Conservation (phyloP, 2,329 filamentous ascomycete genomes). For the Pyricularia sp. region DNA sequence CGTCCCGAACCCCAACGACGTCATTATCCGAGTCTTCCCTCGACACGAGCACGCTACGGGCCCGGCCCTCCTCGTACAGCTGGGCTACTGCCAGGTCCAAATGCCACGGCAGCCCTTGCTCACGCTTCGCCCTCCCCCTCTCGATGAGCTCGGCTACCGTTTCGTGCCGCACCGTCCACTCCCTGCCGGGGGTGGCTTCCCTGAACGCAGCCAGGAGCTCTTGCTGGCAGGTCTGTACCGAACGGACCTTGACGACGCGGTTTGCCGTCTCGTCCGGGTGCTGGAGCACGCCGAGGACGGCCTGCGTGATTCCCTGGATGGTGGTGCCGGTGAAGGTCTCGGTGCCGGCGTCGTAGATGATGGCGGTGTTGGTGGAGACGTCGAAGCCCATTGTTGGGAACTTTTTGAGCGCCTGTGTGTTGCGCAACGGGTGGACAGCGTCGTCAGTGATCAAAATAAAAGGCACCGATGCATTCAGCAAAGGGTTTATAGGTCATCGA, state of each 20-base stretch:
- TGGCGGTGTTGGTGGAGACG: constrained; percentile 29
- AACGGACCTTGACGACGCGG: constrained; percentile 40
- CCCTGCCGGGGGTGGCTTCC: background rate
- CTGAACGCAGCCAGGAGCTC: constrained; percentile 27
- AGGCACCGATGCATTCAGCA: background rate
- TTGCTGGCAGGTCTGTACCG: constrained; percentile 40
- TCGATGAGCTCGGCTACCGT: constrained; percentile 2
- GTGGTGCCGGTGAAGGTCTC: constrained; percentile 36
- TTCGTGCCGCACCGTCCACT: constrained; percentile 1
- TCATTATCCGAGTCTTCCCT: constrained; percentile 13
- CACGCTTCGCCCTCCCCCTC: constrained; percentile 10
- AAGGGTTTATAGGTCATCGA: too few species aligned
- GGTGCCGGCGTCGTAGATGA: constrained; percentile 40
- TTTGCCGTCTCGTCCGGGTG: constrained; percentile 37
- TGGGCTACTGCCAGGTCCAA: constrained; percentile 18
- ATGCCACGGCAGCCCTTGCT: constrained; percentile 11
- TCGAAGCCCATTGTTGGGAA: constrained; percentile 40
- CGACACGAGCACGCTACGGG: constrained; percentile 13
- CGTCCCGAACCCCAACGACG: constrained; percentile 15
- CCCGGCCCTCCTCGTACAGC: constrained; percentile 16
- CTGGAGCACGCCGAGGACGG: constrained; percentile 36
- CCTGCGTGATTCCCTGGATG: constrained; percentile 33
- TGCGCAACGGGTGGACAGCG: background rate
- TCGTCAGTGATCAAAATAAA: background rate
- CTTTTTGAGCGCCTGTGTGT: constrained; percentile 17